Evolutionary conservation across 2,329 filamentous ascomycete species (phyloP).

Genomic region (Aspergillus sp.): DNA sequence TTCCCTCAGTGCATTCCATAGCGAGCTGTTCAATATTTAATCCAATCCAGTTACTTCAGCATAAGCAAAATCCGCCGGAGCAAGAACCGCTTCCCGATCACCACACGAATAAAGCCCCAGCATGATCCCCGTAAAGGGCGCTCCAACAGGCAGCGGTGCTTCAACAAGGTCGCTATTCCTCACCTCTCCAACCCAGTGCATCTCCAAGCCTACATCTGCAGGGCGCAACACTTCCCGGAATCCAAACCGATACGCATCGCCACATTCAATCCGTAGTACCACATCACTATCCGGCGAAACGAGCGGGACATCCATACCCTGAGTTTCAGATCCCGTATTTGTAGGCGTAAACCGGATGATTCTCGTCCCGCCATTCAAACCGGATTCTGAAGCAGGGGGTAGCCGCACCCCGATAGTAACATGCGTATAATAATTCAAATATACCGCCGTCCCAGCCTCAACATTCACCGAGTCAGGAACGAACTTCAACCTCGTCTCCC

Average conservation of each 20-base stretch:
- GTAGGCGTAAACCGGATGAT: constrained; percentile 26
- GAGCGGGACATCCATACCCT: neutral
- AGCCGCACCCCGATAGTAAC: constrained; percentile 43
- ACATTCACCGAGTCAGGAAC: constrained; percentile 41
- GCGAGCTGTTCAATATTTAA: neutral
- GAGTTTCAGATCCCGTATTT: neutral
- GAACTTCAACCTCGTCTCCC: constrained; percentile 49
- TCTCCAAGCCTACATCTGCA: neutral
- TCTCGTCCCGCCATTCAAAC: constrained; percentile 9
- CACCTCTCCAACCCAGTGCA: constrained; percentile 30
- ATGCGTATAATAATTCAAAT: constrained; percentile 54
- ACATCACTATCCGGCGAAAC: constrained; percentile 17
- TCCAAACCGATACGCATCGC: constrained; percentile 30
- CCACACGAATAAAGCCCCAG: constrained; percentile 49
- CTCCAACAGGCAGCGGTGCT: constrained; percentile 37
- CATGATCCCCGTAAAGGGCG: constrained; percentile 48
- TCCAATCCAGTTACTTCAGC: constrained; percentile 16
- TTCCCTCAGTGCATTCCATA: no score
- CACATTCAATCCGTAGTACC: constrained; percentile 31
- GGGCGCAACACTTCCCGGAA: constrained; percentile 18
- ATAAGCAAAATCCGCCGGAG: constrained; percentile 44
- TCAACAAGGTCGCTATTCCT: constrained; percentile 35
- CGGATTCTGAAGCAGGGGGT: neutral
- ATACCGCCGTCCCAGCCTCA: constrained; percentile 56
- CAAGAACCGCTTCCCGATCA: constrained; percentile 39